Conservation (phyloP, 441 rosid species). For the Pelargonium citronellum region DNA sequence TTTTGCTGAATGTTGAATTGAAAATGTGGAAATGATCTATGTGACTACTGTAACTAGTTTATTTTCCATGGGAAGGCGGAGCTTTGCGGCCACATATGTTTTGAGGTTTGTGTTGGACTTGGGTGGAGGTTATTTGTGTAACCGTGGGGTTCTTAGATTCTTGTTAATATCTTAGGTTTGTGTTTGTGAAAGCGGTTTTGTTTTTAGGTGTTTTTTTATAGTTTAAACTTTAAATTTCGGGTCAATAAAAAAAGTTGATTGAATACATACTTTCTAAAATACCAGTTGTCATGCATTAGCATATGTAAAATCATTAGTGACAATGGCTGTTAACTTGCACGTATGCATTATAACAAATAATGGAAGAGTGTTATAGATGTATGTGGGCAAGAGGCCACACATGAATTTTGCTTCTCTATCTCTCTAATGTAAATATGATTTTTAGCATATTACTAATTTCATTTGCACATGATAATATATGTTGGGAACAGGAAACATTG, state of each 20-base stretch:
- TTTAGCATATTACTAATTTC: neutral
- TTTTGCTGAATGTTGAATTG: neutral
- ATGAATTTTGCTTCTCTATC: neutral
- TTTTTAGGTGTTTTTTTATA: too few species aligned
- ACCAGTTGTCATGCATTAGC: too few species aligned
- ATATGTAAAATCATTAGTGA: too few species aligned
- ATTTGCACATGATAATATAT: neutral
- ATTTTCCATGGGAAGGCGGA: neutral
- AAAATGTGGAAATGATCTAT: neutral
- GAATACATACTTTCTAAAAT: neutral
- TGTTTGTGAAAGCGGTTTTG: too few species aligned
- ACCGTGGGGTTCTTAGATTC: too few species aligned
- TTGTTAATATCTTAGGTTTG: too few species aligned
- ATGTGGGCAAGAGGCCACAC: neutral
- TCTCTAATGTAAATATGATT: neutral
- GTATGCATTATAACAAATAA: neutral
- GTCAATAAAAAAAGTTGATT: too few species aligned
- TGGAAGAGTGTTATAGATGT: neutral
- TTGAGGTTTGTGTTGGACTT: too few species aligned
- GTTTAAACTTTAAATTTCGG: too few species aligned
- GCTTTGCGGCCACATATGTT: neutral
- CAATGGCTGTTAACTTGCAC: too few species aligned
- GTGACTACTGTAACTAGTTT: neutral
- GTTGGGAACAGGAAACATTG: constrained; percentile 55
- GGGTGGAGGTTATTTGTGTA: too few species aligned